Evolutionary conservation across 2,329 filamentous ascomycete species (phyloP).

Genomic region (Myriangium duriaei): DNA sequence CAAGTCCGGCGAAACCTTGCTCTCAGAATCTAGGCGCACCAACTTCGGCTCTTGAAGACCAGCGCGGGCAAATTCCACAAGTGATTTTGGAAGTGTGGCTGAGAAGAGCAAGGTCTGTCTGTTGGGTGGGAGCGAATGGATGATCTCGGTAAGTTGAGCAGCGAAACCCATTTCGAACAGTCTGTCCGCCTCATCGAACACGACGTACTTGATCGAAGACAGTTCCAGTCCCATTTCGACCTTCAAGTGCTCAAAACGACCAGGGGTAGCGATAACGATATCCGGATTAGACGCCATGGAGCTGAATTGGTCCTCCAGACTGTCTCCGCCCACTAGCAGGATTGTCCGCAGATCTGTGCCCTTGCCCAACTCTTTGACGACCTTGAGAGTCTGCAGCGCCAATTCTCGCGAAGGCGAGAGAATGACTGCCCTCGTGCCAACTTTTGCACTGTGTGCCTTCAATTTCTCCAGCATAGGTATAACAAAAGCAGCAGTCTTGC

Average conservation of each 20-base stretch:
- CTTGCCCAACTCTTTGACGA: conserved; percentile 84
- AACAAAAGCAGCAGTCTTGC: conserved; percentile 96
- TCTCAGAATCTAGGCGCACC: conserved; percentile 83
- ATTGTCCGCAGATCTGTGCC: conserved; percentile 89
- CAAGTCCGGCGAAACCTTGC: conserved; percentile 91
- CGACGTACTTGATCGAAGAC: conserved; percentile 83
- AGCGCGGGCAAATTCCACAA: conserved; percentile 91
- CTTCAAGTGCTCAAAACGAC: conserved; percentile 90
- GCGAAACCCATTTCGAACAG: conserved; percentile 99
- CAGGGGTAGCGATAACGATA: conserved; percentile 79
- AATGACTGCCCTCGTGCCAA: conserved; percentile 77
- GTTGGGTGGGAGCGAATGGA: conserved; percentile 70
- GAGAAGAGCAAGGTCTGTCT: conserved; percentile 92
- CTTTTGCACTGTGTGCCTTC: conserved; percentile 72
- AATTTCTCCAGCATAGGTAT: conserved; percentile 96
- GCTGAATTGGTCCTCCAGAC: conserved; percentile 85
- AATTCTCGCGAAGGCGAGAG: conserved; percentile 88
- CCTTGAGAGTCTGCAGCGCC: conserved; percentile 87
- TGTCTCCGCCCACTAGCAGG: conserved; percentile 86
- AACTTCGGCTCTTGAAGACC: conserved; percentile 86
- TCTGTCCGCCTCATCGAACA: conserved; percentile 94
- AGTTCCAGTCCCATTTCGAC: conserved; percentile 91
- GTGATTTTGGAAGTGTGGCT: conserved; percentile 80
- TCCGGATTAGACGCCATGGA: conserved; percentile 92
- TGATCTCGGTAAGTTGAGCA: conserved; percentile 80